phyloP scores from a whole-genome alignment of 1,284 basidiomycete genomes.

The Malassezia cuniculi region DNA sequence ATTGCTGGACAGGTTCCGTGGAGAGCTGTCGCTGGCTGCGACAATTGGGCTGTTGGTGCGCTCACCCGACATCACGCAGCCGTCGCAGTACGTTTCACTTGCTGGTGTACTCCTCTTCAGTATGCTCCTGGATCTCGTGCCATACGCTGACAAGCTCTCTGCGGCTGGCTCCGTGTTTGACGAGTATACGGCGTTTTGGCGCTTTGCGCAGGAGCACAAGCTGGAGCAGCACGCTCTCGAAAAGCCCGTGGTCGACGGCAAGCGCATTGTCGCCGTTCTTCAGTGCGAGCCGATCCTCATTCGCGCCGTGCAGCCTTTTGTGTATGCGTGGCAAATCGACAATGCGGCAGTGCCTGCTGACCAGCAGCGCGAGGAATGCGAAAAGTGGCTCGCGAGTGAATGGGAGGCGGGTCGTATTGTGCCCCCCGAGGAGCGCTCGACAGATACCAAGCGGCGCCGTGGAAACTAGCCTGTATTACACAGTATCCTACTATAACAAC shows the following conservation, averaged over 20 bases:
- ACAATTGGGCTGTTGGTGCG: conserved; percentile 21
- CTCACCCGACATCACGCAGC: conserved; percentile 15
- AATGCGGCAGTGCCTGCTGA: not conserved
- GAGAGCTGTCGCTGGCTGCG: conserved; percentile 3
- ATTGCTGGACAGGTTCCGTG: conserved; percentile 8
- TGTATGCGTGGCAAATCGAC: conserved; percentile 33
- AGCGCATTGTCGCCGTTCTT: conserved; percentile 19
- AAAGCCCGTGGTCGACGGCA: conserved; percentile 31
- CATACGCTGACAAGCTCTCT: not conserved
- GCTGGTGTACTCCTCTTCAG: conserved; percentile 19
- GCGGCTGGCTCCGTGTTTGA: conserved; percentile 2
- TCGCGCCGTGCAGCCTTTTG: conserved; percentile 22
- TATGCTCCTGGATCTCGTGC: conserved; percentile 18
- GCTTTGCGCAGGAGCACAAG: conserved; percentile 10
- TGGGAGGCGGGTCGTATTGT: conserved; percentile 34
- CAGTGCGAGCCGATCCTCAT: conserved; percentile 23
- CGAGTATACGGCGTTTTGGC: conserved; percentile 22
- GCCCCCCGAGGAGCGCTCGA: conserved; percentile 18
- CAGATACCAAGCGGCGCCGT: not conserved
- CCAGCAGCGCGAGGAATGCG: conserved; percentile 13
- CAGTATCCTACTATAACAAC: no score
- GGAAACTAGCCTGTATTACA: no score
- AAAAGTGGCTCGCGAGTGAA: conserved; percentile 18
- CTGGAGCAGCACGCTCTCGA: conserved; percentile 17
- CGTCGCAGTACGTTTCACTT: conserved; percentile 15